Percentiles rank a stretch among this genome's conserved stretches.
These are phyloP conservation scores for Teratosphaeriaceae sp. DNA, from an alignment of 2,329 filamentous ascomycete species.

Conservation along the genomic window DNA sequence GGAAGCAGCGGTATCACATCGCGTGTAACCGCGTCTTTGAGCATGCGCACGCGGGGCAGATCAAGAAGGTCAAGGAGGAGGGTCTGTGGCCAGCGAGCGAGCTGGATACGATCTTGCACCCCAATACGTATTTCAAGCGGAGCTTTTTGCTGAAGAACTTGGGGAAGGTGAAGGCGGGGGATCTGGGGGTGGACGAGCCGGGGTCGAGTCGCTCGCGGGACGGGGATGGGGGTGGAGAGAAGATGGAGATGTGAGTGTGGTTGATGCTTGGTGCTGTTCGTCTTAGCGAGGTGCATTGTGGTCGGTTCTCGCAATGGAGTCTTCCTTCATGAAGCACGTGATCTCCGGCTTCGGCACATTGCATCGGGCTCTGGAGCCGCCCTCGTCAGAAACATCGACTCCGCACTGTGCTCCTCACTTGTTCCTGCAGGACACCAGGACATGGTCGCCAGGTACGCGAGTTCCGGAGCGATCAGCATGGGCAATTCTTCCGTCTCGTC, in stretches of 20 bases:
- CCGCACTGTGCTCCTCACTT: too few species aligned
- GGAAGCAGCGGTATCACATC: constrained; percentile 83
- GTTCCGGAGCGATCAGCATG: too few species aligned
- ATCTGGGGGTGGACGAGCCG: constrained; percentile 31
- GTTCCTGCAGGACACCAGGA: too few species aligned
- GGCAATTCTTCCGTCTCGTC: neutral
- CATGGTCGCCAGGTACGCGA: too few species aligned
- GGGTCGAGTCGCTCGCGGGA: too few species aligned
- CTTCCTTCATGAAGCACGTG: too few species aligned
- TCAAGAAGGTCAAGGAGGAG: constrained; percentile 46
- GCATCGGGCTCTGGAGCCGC: too few species aligned
- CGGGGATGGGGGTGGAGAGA: neutral
- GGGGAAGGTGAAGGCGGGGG: constrained; percentile 38
- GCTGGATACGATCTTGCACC: constrained; percentile 91
- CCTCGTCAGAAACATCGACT: too few species aligned
- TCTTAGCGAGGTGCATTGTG: too few species aligned
- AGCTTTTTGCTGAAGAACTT: constrained; percentile 85
- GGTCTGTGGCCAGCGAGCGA: constrained; percentile 53
- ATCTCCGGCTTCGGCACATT: too few species aligned
- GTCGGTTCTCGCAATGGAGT: too few species aligned
- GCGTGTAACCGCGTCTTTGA: constrained; percentile 97
- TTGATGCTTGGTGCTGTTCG: too few species aligned
- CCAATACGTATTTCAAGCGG: constrained; percentile 96
- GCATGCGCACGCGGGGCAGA: constrained; percentile 61
- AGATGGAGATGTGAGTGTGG: constrained; percentile 5